Evolutionary conservation across 2,329 filamentous ascomycete genomes (phyloP).

Genomic region (Claviceps pazoutovae): DNA sequence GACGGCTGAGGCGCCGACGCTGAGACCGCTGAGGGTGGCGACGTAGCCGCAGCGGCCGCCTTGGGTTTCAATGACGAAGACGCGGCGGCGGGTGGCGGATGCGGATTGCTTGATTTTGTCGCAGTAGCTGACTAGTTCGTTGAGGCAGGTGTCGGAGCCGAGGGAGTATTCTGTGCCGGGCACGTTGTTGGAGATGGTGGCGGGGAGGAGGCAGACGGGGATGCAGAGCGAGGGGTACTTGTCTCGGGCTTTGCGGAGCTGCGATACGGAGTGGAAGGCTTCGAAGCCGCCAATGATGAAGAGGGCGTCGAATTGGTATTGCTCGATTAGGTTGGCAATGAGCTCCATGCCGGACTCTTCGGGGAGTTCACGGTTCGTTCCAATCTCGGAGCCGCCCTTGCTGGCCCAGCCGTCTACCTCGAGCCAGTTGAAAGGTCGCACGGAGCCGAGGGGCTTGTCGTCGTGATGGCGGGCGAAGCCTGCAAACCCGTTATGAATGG

Average conservation of each 20-base stretch:
- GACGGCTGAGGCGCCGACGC: conserved; percentile 83
- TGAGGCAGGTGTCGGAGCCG: conserved; percentile 90
- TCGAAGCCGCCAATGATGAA: conserved; percentile 94
- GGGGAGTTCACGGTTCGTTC: conserved; percentile 88
- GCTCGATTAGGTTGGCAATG: conserved; percentile 69
- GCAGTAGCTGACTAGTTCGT: conserved; percentile 87
- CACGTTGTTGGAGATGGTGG: conserved; percentile 98
- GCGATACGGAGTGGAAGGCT: conserved; percentile 81
- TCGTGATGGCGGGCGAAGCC: conserved; percentile 82
- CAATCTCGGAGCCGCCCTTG: conserved; percentile 93
- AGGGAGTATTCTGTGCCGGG: conserved; percentile 95
- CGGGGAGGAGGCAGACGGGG: conserved; percentile 78
- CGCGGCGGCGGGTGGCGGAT: conserved; percentile 78
- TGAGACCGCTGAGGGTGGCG: conserved; percentile 76
- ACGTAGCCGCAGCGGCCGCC: conserved; percentile 90
- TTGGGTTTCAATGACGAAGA: conserved; percentile 97
- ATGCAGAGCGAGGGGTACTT: conserved; percentile 80
- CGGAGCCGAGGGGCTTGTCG: conserved; percentile 67
- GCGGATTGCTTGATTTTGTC: conserved; percentile 97
- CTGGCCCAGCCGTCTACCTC: conserved; percentile 93
- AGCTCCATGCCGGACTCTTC: conserved; percentile 70
- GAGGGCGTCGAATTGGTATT: conserved; percentile 80
- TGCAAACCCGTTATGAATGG: conserved; percentile 93
- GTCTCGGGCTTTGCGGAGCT: conserved; percentile 67
- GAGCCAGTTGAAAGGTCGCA: conserved; percentile 79